Evolutionary conservation across 139 green algal species (phyloP).

Genomic region (Chlorella sp.): DNA sequence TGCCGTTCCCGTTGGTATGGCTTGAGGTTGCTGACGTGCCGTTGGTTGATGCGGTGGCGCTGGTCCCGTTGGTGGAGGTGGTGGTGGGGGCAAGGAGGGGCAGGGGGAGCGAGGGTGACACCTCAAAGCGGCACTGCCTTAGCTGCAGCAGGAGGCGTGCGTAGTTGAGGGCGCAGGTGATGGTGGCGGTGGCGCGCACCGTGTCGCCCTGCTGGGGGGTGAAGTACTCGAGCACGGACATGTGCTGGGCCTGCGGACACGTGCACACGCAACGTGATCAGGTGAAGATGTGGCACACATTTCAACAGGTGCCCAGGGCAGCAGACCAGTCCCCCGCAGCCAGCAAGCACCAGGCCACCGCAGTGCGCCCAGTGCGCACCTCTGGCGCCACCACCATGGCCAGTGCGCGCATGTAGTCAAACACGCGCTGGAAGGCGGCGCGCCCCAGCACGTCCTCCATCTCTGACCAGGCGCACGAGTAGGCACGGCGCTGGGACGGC

Average conservation of each 20-base stretch:
- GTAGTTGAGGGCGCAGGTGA: constrained; percentile 41
- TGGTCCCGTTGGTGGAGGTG: too few relatives aligned
- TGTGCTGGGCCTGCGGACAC: constrained; percentile 7
- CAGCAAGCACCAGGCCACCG: not conserved
- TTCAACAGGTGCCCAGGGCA: too few relatives aligned
- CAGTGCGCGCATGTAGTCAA: constrained; percentile 28
- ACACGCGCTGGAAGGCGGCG: constrained; percentile 34
- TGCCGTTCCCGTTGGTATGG: not conserved
- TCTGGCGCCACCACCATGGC: constrained; percentile 13
- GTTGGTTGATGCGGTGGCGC: too few relatives aligned
- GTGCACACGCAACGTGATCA: too few relatives aligned
- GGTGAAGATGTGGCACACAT: too few relatives aligned
- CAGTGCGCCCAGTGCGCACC: too few relatives aligned
- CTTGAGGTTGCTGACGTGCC: too few relatives aligned
- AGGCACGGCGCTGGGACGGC: constrained; percentile 10
- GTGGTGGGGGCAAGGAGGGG: not conserved
- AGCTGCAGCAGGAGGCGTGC: constrained; percentile 38
- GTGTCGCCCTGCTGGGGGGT: constrained; percentile 9
- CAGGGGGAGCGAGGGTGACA: not conserved
- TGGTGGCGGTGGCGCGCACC: constrained; percentile 1
- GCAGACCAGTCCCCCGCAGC: not conserved
- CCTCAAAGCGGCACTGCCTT: constrained; percentile 20
- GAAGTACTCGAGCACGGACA: constrained; percentile 35
- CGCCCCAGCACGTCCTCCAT: constrained; percentile 42
- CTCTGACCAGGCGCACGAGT: constrained; percentile 27